phyloP scores from a whole-genome alignment of 768 basidiomycete genomes.

The Hemileccinum rubropunctum region DNA sequence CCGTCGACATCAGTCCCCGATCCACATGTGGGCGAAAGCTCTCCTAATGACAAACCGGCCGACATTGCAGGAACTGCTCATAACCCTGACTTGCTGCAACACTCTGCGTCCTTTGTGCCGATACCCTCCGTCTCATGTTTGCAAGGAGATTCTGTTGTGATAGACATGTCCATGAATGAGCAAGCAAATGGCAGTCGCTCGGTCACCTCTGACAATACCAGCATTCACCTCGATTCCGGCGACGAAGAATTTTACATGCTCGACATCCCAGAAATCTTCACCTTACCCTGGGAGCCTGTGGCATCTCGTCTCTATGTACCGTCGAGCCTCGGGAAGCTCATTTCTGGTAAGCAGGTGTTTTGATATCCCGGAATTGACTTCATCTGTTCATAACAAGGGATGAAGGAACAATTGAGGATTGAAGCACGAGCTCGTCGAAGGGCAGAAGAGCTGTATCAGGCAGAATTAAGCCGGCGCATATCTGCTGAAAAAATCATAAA shows the following conservation, averaged over 20 bases:
- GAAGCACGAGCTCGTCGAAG: conserved; percentile 33
- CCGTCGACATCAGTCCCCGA: background rate
- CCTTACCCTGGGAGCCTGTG: conserved; percentile 34
- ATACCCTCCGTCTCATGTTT: background rate
- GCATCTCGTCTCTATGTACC: conserved; percentile 33
- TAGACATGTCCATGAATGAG: background rate
- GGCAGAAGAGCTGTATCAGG: conserved; percentile 31
- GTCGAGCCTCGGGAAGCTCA: conserved; percentile 32
- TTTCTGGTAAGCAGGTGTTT: conserved; percentile 29
- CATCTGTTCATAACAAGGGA: conserved; percentile 16
- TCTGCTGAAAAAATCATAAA: conserved; percentile 27
- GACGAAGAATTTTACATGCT: conserved; percentile 33
- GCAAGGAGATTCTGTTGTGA: background rate
- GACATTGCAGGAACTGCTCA: background rate
- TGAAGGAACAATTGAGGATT: conserved; percentile 33
- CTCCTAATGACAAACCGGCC: background rate
- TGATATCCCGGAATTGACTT: background rate
- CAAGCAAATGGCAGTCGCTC: background rate
- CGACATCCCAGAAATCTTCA: conserved; percentile 31
- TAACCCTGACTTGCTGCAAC: background rate
- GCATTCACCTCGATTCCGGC: conserved; percentile 1
- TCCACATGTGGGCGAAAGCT: background rate
- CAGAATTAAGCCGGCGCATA: conserved; percentile 32
- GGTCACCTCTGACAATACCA: background rate
- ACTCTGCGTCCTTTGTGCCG: background rate